These are phyloP conservation scores for Aphanoascus verrucosus DNA, from an alignment of 2,329 filamentous ascomycete species.

Conservation along the genomic window DNA sequence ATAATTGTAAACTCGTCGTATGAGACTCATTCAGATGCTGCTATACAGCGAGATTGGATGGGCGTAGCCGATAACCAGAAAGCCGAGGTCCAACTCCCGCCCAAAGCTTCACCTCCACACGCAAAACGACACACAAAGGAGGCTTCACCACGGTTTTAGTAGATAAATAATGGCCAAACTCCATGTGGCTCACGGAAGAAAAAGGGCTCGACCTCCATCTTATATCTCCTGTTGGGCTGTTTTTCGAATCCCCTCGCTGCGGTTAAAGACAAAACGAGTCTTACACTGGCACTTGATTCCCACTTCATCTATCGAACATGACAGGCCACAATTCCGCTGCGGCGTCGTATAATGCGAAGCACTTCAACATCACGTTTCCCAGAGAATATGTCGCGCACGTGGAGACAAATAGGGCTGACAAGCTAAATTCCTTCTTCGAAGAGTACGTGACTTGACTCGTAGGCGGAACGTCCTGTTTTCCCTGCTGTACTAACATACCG, in stretches of 20 bases:
- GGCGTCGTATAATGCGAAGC: slow-evolving; percentile 28
- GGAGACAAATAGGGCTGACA: slow-evolving; percentile 76
- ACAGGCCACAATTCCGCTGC: background rate
- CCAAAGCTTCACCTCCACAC: background rate
- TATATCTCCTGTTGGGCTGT: background rate
- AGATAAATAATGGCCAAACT: background rate
- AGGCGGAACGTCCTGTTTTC: background rate
- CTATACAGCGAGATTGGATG: background rate
- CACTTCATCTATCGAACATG: slow-evolving; percentile 4
- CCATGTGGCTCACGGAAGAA: background rate
- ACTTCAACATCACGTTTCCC: slow-evolving; percentile 67
- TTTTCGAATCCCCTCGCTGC: background rate
- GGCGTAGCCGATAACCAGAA: background rate
- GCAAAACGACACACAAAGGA: background rate
- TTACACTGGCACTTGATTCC: background rate
- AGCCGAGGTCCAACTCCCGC: slow-evolving; percentile 2
- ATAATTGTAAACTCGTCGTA: too few species aligned
- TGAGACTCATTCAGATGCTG: too few species aligned
- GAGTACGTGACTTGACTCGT: slow-evolving; percentile 34
- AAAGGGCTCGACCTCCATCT: background rate
- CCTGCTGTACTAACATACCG: background rate
- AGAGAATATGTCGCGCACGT: slow-evolving; percentile 70
- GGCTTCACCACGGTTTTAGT: background rate
- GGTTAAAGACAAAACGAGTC: background rate
- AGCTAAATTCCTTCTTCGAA: slow-evolving; percentile 79